Evolutionary conservation across 176 grass and related monocot genomes (phyloP).

Genomic region (Pontederia paniculata): DNA sequence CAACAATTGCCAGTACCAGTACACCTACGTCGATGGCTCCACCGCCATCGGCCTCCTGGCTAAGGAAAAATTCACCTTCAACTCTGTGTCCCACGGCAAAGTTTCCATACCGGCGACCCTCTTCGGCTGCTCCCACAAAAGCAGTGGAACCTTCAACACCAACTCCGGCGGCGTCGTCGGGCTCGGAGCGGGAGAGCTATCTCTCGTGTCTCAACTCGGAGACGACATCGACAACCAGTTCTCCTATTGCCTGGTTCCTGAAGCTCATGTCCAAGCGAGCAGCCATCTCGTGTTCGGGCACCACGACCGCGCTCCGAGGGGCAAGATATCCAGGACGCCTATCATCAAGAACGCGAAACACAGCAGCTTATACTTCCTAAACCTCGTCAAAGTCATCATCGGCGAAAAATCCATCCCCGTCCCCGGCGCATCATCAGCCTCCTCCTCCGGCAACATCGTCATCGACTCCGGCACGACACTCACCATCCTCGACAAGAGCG

Average conservation of each 20-base stretch:
- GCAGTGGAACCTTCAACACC: not conserved
- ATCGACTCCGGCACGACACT: constrained; percentile 16
- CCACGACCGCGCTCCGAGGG: no score
- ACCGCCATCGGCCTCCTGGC: not conserved
- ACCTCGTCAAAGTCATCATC: no score
- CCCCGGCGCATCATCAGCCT: not conserved
- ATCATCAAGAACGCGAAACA: not conserved
- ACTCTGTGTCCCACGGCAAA: not conserved
- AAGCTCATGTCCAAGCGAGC: not conserved
- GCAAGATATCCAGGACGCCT: not conserved
- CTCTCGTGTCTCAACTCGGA: not conserved
- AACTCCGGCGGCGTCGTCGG: not conserved
- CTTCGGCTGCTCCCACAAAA: constrained; percentile 5
- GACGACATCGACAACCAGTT: not conserved
- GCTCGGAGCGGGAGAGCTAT: not conserved
- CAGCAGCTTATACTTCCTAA: constrained; percentile 2
- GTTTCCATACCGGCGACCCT: not conserved
- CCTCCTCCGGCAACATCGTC: not conserved
- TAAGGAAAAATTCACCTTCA: constrained; percentile 15
- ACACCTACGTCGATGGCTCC: not conserved
- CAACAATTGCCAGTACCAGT: not conserved
- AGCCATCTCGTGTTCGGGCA: not conserved
- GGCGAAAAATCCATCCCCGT: no score
- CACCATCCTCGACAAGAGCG: no score
- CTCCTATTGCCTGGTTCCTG: constrained; percentile 6